Base-by-base conservation (phyloP, 2,329 filamentous ascomycete species). In the Emmonsiellopsis sp. region DNA sequence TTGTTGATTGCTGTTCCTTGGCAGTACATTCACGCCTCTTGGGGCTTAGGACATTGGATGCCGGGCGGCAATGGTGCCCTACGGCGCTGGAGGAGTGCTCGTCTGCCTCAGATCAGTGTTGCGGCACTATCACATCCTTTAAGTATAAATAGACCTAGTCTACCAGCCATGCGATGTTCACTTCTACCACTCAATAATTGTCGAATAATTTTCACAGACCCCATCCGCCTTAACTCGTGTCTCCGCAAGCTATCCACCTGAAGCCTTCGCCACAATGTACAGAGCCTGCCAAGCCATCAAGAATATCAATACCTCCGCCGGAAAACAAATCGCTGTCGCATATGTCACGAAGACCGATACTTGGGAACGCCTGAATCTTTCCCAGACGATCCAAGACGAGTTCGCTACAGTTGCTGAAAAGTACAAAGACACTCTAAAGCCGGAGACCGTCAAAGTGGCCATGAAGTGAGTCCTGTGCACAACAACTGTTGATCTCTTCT, bases 221-320 rank as follows among this genome's bases (percentile, higher is more conserved):
- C 31, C 47, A 38, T 38, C 37, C 32, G 2, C 15, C 34, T 40
- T 50, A 15, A 50, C 8, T 50, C 16, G 34, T 34, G 26, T 46
- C 43, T 46, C 32, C 34, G 34, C 43, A 34, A n/a, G 8, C 34
- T 26, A 50, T n/a, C n/a, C n/a, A n/a, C n/a, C n/a, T n/a, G n/a
- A n/a, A n/a, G n/a, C n/a, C n/a, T n/a, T n/a, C n/a, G 47, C 2
- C 47, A 40, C 32, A 5, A 50, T 50, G 47, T 50, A 26, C 47
- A 37, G 34, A 50, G 47, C 47, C 47, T 50, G 47, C 47, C 47
- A 50, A 50, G 47, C 47, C 47, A 50, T 50, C 47, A 50, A 50
- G 37, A 50, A 50, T 41, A 50, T 50, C 47, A 50, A 13, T 50
- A 50, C 34, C 32, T 50, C 47, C n/a, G 1, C 32, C 16, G 34